Evolutionary conservation across 2,329 filamentous ascomycete species (phyloP), one percentile per base, ranked within the genome.

Genomic region (Corynespora cassiicola): DNA sequence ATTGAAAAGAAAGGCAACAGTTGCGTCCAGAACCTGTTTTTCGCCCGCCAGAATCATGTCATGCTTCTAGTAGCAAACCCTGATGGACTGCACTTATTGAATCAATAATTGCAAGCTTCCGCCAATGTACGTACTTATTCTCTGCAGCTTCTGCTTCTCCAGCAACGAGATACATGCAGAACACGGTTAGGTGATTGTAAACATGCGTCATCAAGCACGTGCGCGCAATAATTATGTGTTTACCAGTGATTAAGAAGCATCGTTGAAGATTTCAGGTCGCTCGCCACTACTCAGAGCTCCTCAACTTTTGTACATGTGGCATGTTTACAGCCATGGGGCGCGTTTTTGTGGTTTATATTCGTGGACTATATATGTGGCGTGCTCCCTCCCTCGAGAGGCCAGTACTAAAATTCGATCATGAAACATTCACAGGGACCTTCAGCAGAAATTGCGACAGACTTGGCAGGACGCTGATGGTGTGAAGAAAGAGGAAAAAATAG

Each of bases 81-180:
- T 16, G 34, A 42, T 48, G 31, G 41, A 48, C n/a, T 48, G 37
- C 24, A 45, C 34, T 11, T 48, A 48, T 18, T 22, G 27, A 31
- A 48, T 26, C 6, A 48, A 48, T 21, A 24, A 38, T 23, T 39
- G 42, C 25, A 48, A 32, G 27, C 45, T 48, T 34, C 33, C 33
- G 26, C 33, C 41, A 17, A 22, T 48, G 23, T 29, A 48, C 17
- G 45, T 39, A 45, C 45, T 48, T 48, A 23, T 48, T 37, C 23
- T 44, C 44, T 38, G 36, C 44, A 37, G 45, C 40, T 47, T 47
- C 40, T 44, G 34, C 40, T 44, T 47, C 10, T 41, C 45, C 9
- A 42, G 34, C 17, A 45, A 37, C 11, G 23, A 45, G 27, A 44
- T 37, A 6, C 27, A 42, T 21, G 18, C 30, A 33, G 45, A 48